phyloP scores from a whole-genome alignment of 768 basidiomycete genomes.

The Psilocybe cubensis region DNA sequence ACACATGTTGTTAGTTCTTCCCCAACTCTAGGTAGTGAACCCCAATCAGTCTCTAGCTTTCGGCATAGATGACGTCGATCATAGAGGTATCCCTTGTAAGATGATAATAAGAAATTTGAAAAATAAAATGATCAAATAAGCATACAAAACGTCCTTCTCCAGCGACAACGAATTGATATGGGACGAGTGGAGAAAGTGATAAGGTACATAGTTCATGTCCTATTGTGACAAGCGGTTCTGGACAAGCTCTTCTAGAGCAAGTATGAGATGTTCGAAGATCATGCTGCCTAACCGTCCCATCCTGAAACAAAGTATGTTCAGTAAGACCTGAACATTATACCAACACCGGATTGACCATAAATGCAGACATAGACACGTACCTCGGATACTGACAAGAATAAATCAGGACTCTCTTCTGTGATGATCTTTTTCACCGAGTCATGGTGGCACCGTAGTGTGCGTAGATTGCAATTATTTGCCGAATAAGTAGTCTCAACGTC shows the following conservation, averaged over 20 bases:
- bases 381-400: conserved; percentile 82
- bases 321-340: not conserved
- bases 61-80: conserved; percentile 78
- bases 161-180: conserved; percentile 85
- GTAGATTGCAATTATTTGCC: conserved; percentile 49
- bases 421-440: conserved; percentile 78
- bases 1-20: conserved; percentile 76
- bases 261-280: conserved; percentile 73
- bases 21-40: conserved; percentile 46
- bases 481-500: conserved; percentile 50
- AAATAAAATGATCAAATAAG: not conserved
- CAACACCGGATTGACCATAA: no score
- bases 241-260: conserved; percentile 64
- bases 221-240: conserved; percentile 70
- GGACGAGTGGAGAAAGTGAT: conserved; percentile 75
- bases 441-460: conserved; percentile 69
- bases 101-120: not conserved
- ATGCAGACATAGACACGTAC: conserved; percentile 37
- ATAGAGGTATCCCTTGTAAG: conserved; percentile 76
- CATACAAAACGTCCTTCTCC: conserved; percentile 79
- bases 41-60: conserved; percentile 70
- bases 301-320: conserved; percentile 42
- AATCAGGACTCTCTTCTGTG: conserved; percentile 77
- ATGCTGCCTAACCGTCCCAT: conserved; percentile 88
- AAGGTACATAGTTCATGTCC: conserved; percentile 72